A percentile compares a stretch with the other conserved stretches of the same genome.
Evolutionary conservation across 1,284 basidiomycete genomes (phyloP).

Genomic region (Microstroma glucosiphilum): DNA sequence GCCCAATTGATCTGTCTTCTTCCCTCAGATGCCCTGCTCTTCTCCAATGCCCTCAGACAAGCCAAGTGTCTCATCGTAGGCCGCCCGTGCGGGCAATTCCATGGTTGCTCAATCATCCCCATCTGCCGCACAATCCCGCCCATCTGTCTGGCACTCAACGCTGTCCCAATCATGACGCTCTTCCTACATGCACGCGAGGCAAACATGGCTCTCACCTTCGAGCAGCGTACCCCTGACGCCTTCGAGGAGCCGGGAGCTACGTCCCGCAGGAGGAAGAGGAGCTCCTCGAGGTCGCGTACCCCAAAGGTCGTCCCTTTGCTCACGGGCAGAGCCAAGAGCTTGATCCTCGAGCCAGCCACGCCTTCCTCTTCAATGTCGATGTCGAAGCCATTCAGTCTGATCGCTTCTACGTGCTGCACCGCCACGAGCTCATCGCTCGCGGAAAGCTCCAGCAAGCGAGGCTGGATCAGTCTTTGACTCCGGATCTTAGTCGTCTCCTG

Average conservation of each 20-base stretch:
- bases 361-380: constrained; percentile 57
- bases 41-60: constrained; percentile 15
- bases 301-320: constrained; percentile 83
- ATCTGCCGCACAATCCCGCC: constrained; percentile 73
- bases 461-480: constrained; percentile 79
- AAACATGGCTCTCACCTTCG: constrained; percentile 92
- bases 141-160: constrained; percentile 74
- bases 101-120: constrained; percentile 93
- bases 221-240: constrained; percentile 71
- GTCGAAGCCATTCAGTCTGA: constrained; percentile 84
- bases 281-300: constrained; percentile 81
- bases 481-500: constrained; percentile 80
- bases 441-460: constrained; percentile 71
- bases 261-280: constrained; percentile 77
- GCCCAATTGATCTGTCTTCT: too few relatives aligned
- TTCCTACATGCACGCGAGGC: constrained; percentile 90
- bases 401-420: constrained; percentile 72
- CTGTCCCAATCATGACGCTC: constrained; percentile 91
- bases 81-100: constrained; percentile 91
- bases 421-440: constrained; percentile 85
- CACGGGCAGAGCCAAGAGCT: constrained; percentile 75
- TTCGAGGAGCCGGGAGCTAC: constrained; percentile 57
- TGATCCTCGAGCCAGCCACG: constrained; percentile 59
- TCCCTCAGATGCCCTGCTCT: too few relatives aligned
- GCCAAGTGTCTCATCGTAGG: constrained; percentile 74